A percentile compares a stretch with the other conserved stretches of the same genome.
Evolutionary conservation across 768 basidiomycete species (phyloP).

Genomic region (Leccinum boreale): DNA sequence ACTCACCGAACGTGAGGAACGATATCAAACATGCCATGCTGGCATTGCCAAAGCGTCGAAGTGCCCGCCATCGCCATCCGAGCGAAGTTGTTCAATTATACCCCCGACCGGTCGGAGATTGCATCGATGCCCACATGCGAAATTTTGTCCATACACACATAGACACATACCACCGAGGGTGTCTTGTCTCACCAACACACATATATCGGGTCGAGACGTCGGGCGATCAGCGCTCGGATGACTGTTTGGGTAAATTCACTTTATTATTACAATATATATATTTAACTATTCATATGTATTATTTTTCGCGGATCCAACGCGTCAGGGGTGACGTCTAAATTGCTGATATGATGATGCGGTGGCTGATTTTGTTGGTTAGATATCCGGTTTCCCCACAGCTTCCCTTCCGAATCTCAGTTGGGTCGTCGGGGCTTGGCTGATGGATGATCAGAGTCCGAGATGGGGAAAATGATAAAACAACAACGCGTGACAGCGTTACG

Average conservation of each 20-base stretch:
- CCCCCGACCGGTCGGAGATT: background rate
- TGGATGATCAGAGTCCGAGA: slow-evolving; percentile 27
- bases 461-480: slow-evolving; percentile 3
- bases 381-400: slow-evolving; percentile 17
- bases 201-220: slow-evolving; percentile 19
- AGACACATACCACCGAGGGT: background rate
- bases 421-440: background rate
- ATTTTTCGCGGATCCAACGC: background rate
- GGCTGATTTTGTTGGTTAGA: background rate
- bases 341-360: background rate
- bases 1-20: background rate
- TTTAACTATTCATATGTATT: background rate
- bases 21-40: background rate
- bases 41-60: background rate
- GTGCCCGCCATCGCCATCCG: background rate
- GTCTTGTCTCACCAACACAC: background rate
- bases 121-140: background rate
- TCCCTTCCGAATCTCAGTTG: background rate
- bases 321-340: slow-evolving; percentile 1
- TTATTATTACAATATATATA: background rate
- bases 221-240: slow-evolving; percentile 11
- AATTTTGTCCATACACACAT: background rate
- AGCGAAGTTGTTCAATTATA: background rate
- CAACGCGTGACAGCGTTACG: background rate
- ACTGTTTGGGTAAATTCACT: slow-evolving; percentile 4